Percentiles rank a stretch among this genome's conserved stretches.
phyloP scores from a whole-genome alignment of 1,139 yeast species.

The Petasospora rhodanensis region DNA sequence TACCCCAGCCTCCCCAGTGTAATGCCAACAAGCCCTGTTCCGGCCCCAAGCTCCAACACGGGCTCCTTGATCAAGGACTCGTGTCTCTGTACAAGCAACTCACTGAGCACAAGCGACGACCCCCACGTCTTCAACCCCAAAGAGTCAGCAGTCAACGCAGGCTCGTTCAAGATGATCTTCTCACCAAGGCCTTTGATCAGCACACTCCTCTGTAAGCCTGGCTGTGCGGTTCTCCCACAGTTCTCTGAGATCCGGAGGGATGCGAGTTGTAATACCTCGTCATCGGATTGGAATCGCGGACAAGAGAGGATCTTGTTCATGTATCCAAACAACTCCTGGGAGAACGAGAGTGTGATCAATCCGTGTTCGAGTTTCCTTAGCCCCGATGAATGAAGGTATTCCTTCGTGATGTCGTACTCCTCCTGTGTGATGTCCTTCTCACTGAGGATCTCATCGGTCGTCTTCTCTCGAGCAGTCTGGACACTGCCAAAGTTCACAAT shows the following conservation, averaged over 20 bases:
- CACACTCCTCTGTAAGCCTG: slow-evolving; percentile 56
- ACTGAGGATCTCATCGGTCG: too few relatives aligned
- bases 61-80: slow-evolving; percentile 20
- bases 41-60: slow-evolving; percentile 83
- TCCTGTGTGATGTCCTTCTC: too few relatives aligned
- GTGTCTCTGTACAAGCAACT: slow-evolving; percentile 30
- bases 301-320: slow-evolving; percentile 61
- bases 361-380: too few relatives aligned
- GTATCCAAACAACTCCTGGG: slow-evolving; percentile 43
- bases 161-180: slow-evolving; percentile 59
- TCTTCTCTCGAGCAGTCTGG: too few relatives aligned
- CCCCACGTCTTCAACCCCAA: slow-evolving; percentile 97
- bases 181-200: slow-evolving; percentile 33
- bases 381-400: too few relatives aligned
- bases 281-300: slow-evolving; percentile 37
- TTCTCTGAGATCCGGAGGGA: slow-evolving; percentile 70
- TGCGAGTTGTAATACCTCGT: slow-evolving; percentile 51
- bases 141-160: slow-evolving; percentile 80
- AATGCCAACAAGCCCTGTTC: slow-evolving; percentile 89
- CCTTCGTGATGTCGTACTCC: too few relatives aligned
- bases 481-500: too few relatives aligned
- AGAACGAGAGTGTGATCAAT: too few relatives aligned
- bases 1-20: slow-evolving; percentile 46
- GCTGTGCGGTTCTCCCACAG: slow-evolving; percentile 85
- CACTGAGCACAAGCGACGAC: slow-evolving; percentile 68